phyloP scores from a whole-genome alignment of 2,329 filamentous ascomycete genomes.

The Corynespora cassiicola region DNA sequence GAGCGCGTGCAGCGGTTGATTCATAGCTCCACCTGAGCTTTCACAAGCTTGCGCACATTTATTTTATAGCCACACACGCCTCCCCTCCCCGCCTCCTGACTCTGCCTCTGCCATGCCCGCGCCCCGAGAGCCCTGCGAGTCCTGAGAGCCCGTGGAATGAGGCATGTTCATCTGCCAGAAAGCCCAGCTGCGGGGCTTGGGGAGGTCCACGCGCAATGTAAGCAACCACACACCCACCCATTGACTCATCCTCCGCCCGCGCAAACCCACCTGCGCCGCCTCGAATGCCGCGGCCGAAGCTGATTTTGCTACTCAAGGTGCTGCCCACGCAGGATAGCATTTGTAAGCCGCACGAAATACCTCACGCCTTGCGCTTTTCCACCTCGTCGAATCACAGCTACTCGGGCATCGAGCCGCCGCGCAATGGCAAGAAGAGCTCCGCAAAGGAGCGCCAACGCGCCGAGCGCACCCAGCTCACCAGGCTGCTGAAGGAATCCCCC shows the following conservation, averaged over 20 bases:
- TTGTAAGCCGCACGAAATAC: conserved; percentile 7
- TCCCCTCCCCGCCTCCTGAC: neutral
- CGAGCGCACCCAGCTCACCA: conserved; percentile 44
- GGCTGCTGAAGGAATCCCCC: conserved; percentile 80
- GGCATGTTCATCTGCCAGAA: conserved; percentile 45
- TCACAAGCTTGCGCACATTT: neutral
- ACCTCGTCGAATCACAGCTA: conserved; percentile 14
- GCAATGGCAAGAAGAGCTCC: conserved; percentile 30
- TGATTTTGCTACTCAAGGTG: conserved; percentile 13
- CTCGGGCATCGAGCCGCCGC: conserved; percentile 12
- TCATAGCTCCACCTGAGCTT: conserved; percentile 5
- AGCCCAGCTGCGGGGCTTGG: conserved; percentile 42
- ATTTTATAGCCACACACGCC: neutral
- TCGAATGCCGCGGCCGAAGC: conserved; percentile 7
- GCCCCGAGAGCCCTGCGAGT: neutral
- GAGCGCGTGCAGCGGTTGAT: conserved; percentile 11
- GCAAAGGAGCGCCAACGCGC: conserved; percentile 44
- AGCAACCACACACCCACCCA: conserved; percentile 1
- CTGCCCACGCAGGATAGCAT: conserved; percentile 30
- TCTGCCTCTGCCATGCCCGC: neutral
- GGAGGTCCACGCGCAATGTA: conserved; percentile 30
- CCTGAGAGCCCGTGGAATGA: conserved; percentile 39
- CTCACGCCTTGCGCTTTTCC: conserved; percentile 12
- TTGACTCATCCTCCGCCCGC: conserved; percentile 13
- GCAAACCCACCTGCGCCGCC: conserved; percentile 6